A percentile compares a stretch with the other conserved stretches of the same genome.
Conservation (phyloP, 495 filamentous ascomycete species). For the Aspergillus baeticus region DNA sequence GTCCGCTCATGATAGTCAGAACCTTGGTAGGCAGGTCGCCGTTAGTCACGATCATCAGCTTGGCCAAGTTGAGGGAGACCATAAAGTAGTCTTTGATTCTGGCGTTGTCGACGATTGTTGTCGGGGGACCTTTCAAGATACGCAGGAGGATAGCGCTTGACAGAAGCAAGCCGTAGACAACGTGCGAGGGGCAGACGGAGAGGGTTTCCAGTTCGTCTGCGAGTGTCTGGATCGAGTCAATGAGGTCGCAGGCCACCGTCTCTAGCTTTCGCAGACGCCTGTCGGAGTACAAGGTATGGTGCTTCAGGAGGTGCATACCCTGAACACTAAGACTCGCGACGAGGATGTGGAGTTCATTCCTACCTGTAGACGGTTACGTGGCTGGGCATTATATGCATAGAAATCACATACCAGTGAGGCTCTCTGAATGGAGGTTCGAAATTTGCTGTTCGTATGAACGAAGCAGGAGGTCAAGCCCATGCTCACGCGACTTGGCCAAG, state of each 20-base stretch:
- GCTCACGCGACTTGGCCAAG: conserved; percentile 40
- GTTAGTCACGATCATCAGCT: conserved; percentile 37
- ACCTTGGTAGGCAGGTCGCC: conserved; percentile 37
- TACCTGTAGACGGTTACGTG: conserved; percentile 14
- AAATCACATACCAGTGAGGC: conserved; percentile 26
- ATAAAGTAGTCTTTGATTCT: conserved; percentile 35
- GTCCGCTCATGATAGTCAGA: conserved; percentile 31
- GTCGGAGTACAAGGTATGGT: conserved; percentile 26
- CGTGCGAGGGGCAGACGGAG: conserved; percentile 30
- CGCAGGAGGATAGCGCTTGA: conserved; percentile 37
- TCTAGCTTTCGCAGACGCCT: conserved; percentile 34
- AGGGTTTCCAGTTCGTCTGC: conserved; percentile 21
- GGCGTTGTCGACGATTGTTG: conserved; percentile 29
- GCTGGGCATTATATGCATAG: neutral
- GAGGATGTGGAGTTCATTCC: conserved; percentile 32
- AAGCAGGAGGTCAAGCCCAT: conserved; percentile 34
- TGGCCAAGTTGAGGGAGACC: conserved; percentile 36
- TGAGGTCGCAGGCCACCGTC: conserved; percentile 33
- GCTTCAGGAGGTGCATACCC: conserved; percentile 44
- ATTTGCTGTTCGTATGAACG: conserved; percentile 35
- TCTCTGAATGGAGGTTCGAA: conserved; percentile 32
- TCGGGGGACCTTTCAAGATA: conserved; percentile 37
- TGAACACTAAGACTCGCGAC: conserved; percentile 39
- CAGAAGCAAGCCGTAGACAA: conserved; percentile 33
- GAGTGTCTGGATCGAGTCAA: conserved; percentile 32